phyloP scores from a whole-genome alignment of 2,329 filamentous ascomycete genomes.

The Amylocarpus encephaloides region DNA sequence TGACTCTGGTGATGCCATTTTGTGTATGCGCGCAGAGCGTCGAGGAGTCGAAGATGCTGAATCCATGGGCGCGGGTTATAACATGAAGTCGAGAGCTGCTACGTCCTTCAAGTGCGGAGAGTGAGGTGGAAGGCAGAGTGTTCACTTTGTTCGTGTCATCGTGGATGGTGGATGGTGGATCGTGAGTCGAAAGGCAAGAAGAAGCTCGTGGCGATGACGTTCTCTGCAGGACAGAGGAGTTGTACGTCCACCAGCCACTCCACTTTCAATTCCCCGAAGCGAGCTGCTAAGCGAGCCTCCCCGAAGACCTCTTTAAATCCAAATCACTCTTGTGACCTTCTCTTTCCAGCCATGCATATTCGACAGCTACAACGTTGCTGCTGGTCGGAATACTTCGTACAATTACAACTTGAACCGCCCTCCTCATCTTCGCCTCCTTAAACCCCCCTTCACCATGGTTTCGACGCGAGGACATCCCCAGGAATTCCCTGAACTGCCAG shows the following conservation, averaged over 20 bases:
- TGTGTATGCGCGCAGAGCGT: constrained; percentile 25
- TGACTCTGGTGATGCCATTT: constrained; percentile 16
- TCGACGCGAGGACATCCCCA: constrained; percentile 48
- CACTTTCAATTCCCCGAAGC: no score
- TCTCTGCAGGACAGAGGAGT: neutral
- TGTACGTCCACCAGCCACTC: neutral
- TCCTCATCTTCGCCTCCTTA: neutral
- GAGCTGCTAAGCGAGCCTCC: no score
- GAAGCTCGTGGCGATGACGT: constrained; percentile 4
- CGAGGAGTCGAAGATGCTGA: constrained; percentile 25
- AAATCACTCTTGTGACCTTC: neutral
- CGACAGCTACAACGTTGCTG: no score
- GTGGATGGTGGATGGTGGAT: neutral
- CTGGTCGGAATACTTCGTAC: no score
- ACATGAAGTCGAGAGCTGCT: constrained; percentile 15
- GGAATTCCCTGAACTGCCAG: constrained; percentile 38
- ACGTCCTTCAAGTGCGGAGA: constrained; percentile 7
- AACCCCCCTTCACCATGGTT: constrained; percentile 41
- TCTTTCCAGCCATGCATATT: neutral
- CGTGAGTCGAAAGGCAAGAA: constrained; percentile 6
- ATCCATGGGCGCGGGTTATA: constrained; percentile 25
- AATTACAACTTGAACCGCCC: neutral
- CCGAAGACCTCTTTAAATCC: no score
- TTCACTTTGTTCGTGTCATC: neutral
- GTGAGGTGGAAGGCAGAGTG: constrained; percentile 18